Base-by-base conservation (phyloP, 1,284 basidiomycete species). In the Moniliella sp. region DNA sequence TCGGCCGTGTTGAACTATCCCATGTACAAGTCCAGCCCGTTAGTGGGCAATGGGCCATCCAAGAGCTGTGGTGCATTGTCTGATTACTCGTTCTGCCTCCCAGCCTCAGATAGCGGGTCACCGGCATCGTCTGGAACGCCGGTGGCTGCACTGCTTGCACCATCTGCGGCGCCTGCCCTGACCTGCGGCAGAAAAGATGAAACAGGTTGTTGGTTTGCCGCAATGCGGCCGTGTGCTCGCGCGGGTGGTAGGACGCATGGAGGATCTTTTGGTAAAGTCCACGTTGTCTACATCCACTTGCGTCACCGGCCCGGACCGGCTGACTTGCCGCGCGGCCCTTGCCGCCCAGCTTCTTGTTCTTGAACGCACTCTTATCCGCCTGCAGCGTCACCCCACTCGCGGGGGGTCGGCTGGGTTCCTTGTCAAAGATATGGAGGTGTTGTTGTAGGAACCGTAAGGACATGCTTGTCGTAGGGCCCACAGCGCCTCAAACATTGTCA, bases 391-490 rank as follows among this genome's bases (percentile, higher is more conserved):
- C 75, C 55, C 94, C 88, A 42, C 76, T 78, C n/a, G n/a, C n/a
- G n/a, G n/a, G n/a, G n/a, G n/a, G n/a, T n/a, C n/a, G n/a, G 48
- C 76, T 66, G 8, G 8, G 8, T 23, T 23, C 21, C 43, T 77
- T 74, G 62, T 97, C 88, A 64, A 86, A 94, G 71, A 99, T 86
- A 64, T 88, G 83, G 77, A 99, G 91, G 67, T 93, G 65, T 99
- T 99, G 69, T 94, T 86, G 66, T 99, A 97, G 30, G 86, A 31
- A 91, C 91, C 11, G 91, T 94, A 13, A 59, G 34, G 13, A 57
- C 48, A 26, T 53, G 55, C 9, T 47, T 45, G 31, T 48, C 51
- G 18, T 48, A 46, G n/a, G 52, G 52, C 52, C 57, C 57, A 59
- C 13, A 51, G 48, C 19, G 52, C 55, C 37, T 58, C n/a, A n/a